Conservation (phyloP, 2,329 filamentous ascomycete species). For the Dactylonectria macrodidyma region DNA sequence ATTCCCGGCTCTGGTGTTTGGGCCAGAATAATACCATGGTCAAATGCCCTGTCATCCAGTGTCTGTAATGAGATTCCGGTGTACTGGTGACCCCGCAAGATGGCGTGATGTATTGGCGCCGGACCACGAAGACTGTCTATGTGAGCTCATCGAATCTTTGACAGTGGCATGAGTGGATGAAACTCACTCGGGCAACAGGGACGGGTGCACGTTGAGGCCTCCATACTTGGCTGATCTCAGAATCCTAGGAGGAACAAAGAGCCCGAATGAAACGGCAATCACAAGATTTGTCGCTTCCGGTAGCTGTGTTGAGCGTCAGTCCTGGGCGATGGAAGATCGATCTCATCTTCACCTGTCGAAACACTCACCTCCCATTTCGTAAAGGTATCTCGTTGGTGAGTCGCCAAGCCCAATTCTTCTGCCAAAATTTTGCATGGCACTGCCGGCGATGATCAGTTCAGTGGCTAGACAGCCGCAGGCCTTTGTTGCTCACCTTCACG, state of each 20-base stretch:
- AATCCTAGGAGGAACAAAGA: conserved; percentile 86
- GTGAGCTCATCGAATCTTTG: conserved; percentile 24
- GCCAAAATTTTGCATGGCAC: conserved; percentile 82
- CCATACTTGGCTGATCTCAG: conserved; percentile 81
- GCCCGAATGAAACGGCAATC: conserved; percentile 93
- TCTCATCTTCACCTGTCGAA: background rate
- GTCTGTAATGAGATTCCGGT: conserved; percentile 92
- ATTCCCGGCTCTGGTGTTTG: conserved; percentile 77
- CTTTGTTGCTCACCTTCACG: conserved; percentile 69
- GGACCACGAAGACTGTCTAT: conserved; percentile 81
- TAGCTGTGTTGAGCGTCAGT: conserved; percentile 58
- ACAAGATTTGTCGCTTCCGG: conserved; percentile 80
- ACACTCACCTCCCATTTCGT: conserved; percentile 80
- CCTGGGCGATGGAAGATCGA: background rate
- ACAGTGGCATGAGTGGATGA: background rate
- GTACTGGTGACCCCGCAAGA: conserved; percentile 72
- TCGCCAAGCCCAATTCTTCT: conserved; percentile 71
- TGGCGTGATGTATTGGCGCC: conserved; percentile 88
- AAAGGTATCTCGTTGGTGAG: conserved; percentile 87
- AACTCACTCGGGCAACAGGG: conserved; percentile 84
- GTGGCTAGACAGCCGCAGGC: background rate
- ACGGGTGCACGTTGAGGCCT: conserved; percentile 94
- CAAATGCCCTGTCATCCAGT: conserved; percentile 81
- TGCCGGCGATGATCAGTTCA: conserved; percentile 52
- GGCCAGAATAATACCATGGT: conserved; percentile 81